Evolutionary conservation across 108 stramenopile genomes (phyloP).

Genomic region (Nitzschia palea): DNA sequence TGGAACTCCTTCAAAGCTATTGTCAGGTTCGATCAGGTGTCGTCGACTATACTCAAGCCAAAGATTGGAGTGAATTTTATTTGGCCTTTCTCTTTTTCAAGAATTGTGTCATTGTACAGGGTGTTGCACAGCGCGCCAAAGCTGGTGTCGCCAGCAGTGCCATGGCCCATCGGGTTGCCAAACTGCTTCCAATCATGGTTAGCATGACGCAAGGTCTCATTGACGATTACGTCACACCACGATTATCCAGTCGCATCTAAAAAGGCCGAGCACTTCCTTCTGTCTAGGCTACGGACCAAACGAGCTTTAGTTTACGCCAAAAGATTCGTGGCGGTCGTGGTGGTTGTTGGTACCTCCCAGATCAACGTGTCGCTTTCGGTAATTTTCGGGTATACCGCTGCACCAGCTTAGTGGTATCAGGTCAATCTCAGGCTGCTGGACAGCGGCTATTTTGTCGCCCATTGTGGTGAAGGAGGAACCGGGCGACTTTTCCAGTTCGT

Average conservation of each 20-base stretch:
- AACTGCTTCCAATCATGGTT: constrained; percentile 66
- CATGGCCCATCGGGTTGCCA: constrained; percentile 69
- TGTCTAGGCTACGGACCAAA: no score
- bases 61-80: constrained; percentile 76
- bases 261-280: no score
- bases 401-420: constrained; percentile 6
- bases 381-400: background rate
- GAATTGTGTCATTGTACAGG: constrained; percentile 96
- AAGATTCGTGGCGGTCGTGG: no score
- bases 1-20: constrained; percentile 56
- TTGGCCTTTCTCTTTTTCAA: constrained; percentile 89
- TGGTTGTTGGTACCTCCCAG: background rate
- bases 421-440: background rate
- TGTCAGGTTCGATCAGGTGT: constrained; percentile 16
- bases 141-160: constrained; percentile 85
- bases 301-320: no score
- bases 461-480: background rate
- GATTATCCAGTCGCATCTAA: constrained; percentile 1
- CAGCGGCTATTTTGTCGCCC: background rate
- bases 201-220: constrained; percentile 50
- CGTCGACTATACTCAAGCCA: background rate
- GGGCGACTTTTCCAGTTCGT: background rate
- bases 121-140: constrained; percentile 84
- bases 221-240: constrained; percentile 26
- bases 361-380: background rate